Evolutionary conservation across 78 protist genomes (phyloP).

Genomic region (Tieghemostelium lacteum): DNA sequence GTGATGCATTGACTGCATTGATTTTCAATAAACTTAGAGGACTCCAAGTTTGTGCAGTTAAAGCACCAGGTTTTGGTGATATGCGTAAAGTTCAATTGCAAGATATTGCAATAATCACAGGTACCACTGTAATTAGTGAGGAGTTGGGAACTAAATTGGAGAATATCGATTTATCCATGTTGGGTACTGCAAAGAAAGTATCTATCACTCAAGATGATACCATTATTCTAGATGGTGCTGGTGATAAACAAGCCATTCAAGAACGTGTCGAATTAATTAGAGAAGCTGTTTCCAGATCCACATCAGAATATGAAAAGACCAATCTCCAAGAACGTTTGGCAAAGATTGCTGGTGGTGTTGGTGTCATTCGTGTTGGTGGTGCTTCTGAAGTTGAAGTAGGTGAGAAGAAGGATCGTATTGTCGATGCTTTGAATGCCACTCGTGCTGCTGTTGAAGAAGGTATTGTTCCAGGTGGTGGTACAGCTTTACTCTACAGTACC

Average conservation of each 20-base stretch:
- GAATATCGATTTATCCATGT: constrained; percentile 61
- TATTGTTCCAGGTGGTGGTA: constrained; percentile 98
- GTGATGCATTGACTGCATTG: constrained; percentile 96
- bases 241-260: constrained; percentile 88
- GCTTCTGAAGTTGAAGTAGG: constrained; percentile 98
- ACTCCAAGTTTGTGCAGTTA: constrained; percentile 94
- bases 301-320: constrained; percentile 92
- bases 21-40: constrained; percentile 95
- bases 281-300: constrained; percentile 83
- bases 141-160: constrained; percentile 83
- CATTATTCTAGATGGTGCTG: constrained; percentile 96
- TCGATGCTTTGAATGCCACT: constrained; percentile 99
- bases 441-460: constrained; percentile 99
- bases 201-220: constrained; percentile 95
- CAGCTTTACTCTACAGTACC: constrained; percentile 93
- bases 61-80: constrained; percentile 99
- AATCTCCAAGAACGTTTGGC: constrained; percentile 98
- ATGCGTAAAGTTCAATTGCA: constrained; percentile 94
- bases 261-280: constrained; percentile 93
- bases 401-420: constrained; percentile 99
- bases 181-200: constrained; percentile 93
- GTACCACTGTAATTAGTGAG: constrained; percentile 90
- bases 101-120: constrained; percentile 98
- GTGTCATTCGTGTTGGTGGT: constrained; percentile 99
- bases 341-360: constrained; percentile 98